Evolutionary conservation across 768 basidiomycete genomes (phyloP).

Genomic region (Lactarius hengduanensis): DNA sequence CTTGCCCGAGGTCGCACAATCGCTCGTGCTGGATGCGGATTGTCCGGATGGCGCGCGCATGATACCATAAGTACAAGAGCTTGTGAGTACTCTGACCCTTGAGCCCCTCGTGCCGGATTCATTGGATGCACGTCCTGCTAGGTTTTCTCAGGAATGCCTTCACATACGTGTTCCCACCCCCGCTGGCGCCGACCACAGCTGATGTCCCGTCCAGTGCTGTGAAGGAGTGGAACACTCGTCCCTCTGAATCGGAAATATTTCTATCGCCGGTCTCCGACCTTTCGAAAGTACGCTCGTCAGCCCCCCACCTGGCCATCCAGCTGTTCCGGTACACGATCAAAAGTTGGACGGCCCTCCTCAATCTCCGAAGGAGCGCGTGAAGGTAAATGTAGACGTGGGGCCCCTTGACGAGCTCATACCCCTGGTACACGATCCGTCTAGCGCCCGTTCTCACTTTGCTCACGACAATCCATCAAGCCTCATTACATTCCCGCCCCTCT

Average conservation of each 20-base stretch:
- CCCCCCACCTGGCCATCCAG: neutral
- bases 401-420: conserved; percentile 24
- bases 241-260: conserved; percentile 15
- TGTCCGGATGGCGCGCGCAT: conserved; percentile 9
- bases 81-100: conserved; percentile 2
- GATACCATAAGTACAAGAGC: neutral
- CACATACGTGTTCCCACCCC: conserved; percentile 13
- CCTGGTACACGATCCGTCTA: conserved; percentile 20
- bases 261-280: conserved; percentile 3
- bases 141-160: conserved; percentile 13
- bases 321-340: neutral
- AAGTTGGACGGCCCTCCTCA: neutral
- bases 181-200: neutral
- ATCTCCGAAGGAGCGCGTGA: conserved; percentile 13
- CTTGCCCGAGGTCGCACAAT: conserved; percentile 13
- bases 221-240: conserved; percentile 11
- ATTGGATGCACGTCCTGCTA: neutral
- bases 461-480: conserved; percentile 17
- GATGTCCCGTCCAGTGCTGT: neutral
- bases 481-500: conserved; percentile 23
- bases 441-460: conserved; percentile 4
- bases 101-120: neutral
- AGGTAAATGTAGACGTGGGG: conserved; percentile 15
- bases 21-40: conserved; percentile 14
- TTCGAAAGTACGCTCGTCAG: conserved; percentile 7